Evolutionary conservation across 2,329 filamentous ascomycete species (phyloP).

Genomic region (Fusarium sp.): DNA sequence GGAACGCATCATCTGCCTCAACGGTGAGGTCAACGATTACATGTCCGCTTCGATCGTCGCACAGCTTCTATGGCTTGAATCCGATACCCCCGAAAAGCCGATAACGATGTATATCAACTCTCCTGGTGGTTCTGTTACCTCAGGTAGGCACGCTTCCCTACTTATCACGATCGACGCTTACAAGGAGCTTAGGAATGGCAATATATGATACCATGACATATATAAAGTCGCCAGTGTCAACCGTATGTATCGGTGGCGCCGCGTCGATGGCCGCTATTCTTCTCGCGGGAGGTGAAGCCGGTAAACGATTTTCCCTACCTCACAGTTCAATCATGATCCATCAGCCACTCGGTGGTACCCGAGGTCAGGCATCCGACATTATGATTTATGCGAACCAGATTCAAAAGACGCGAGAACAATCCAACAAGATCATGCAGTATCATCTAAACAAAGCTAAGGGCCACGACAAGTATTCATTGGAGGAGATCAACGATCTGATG

Average conservation of each 20-base stretch:
- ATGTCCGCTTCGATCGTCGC: conserved; percentile 95
- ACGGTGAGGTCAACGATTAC: conserved; percentile 89
- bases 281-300: conserved; percentile 85
- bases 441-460: conserved; percentile 85
- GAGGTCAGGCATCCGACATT: conserved; percentile 81
- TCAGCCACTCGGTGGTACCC: conserved; percentile 84
- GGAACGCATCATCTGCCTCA: conserved; percentile 95
- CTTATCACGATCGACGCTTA: conserved; percentile 15
- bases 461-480: conserved; percentile 79
- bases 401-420: conserved; percentile 81
- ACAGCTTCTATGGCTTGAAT: conserved; percentile 97
- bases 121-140: conserved; percentile 89
- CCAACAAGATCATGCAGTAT: conserved; percentile 89
- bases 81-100: conserved; percentile 92
- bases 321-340: conserved; percentile 98
- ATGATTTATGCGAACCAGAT: conserved; percentile 98
- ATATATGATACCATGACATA: conserved; percentile 99
- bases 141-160: conserved; percentile 55
- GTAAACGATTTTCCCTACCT: conserved; percentile 89
- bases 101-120: conserved; percentile 99
- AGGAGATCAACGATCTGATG: conserved; percentile 94
- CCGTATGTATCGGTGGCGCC: conserved; percentile 93
- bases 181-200: conserved; percentile 68
- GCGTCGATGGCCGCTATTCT: conserved; percentile 95
- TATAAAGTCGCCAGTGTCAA: conserved; percentile 91